A percentile compares a stretch with the other conserved stretches of the same genome.
Conservation (phyloP, 345 rosid species). For the Pseudoturritis turrita region DNA sequence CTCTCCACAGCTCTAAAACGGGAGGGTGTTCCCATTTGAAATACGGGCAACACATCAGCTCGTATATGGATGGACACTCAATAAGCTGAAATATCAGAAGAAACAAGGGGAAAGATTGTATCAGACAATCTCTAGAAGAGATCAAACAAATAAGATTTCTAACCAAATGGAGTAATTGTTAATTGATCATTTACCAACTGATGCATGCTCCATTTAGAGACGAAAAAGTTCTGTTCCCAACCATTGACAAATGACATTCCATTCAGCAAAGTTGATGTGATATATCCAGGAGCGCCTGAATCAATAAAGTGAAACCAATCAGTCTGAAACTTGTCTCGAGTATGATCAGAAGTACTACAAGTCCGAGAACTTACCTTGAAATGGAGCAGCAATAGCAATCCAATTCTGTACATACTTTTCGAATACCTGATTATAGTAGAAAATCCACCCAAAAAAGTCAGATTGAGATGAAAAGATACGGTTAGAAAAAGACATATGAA, state of each 20-base stretch:
- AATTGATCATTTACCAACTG: slow-evolving; percentile 56
- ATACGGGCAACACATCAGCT: slow-evolving; percentile 71
- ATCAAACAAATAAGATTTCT: neutral
- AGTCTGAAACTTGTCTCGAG: neutral
- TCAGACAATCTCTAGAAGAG: neutral
- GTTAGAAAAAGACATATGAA: neutral
- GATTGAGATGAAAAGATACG: neutral
- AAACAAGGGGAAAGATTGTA: too few relatives aligned
- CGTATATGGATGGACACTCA: slow-evolving; percentile 86
- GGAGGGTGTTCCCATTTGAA: slow-evolving; percentile 66
- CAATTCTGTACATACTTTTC: slow-evolving; percentile 89
- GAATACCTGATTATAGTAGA: slow-evolving; percentile 47
- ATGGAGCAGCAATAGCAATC: slow-evolving; percentile 97
- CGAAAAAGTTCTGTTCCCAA: slow-evolving; percentile 94
- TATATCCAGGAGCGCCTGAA: slow-evolving; percentile 91
- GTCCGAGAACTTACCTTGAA: slow-evolving; percentile 43
- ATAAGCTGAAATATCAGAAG: slow-evolving; percentile 53
- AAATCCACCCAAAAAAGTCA: neutral
- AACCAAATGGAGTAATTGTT: neutral
- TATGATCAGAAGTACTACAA: neutral
- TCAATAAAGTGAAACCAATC: neutral
- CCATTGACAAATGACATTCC: slow-evolving; percentile 98
- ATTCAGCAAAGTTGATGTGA: slow-evolving; percentile 76
- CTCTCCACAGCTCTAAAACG: slow-evolving; percentile 70
- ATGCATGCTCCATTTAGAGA: slow-evolving; percentile 99